Conservation (phyloP, 768 basidiomycete species). For the Tremella fuciformis region DNA sequence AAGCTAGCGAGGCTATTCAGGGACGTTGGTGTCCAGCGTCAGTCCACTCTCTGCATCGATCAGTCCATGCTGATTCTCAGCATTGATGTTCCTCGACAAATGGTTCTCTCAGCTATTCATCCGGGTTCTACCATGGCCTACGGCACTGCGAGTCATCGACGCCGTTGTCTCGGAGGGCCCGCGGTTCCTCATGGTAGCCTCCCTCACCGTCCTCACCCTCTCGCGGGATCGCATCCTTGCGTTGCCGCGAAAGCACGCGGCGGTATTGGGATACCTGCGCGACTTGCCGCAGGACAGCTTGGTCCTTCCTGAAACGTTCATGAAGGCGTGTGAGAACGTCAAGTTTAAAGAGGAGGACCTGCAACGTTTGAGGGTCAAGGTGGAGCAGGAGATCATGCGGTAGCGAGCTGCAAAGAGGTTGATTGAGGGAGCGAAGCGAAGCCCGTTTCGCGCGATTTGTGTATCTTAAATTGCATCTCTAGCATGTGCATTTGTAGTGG, state of each 20-base stretch:
- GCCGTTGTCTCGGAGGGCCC: constrained; percentile 46
- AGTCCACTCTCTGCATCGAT: constrained; percentile 10
- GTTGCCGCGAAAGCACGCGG: constrained; percentile 22
- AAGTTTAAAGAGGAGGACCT: constrained; percentile 43
- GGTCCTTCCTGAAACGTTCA: constrained; percentile 43
- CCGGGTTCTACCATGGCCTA: constrained; percentile 47
- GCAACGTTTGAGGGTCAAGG: constrained; percentile 27
- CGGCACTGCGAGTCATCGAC: constrained; percentile 39
- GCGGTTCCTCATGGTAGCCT: constrained; percentile 39
- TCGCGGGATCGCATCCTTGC: constrained; percentile 37
- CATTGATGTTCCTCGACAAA: constrained; percentile 37
- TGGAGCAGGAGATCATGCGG: constrained; percentile 35
- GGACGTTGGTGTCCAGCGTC: constrained; percentile 35
- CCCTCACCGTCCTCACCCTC: constrained; percentile 38
- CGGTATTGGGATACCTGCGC: constrained; percentile 31
- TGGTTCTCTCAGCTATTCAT: constrained; percentile 44
- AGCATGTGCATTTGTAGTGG: no score
- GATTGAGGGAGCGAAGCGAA: no score
- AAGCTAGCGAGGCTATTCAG: constrained; percentile 33
- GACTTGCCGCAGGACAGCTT: constrained; percentile 40
- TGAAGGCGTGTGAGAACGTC: constrained; percentile 37
- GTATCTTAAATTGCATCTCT: no score
- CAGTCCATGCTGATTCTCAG: constrained; percentile 19
- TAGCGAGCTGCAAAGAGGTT: no score
- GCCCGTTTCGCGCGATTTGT: no score